Conservation (phyloP, 331 rosid species). For the Rhamnella rubrinervis region DNA sequence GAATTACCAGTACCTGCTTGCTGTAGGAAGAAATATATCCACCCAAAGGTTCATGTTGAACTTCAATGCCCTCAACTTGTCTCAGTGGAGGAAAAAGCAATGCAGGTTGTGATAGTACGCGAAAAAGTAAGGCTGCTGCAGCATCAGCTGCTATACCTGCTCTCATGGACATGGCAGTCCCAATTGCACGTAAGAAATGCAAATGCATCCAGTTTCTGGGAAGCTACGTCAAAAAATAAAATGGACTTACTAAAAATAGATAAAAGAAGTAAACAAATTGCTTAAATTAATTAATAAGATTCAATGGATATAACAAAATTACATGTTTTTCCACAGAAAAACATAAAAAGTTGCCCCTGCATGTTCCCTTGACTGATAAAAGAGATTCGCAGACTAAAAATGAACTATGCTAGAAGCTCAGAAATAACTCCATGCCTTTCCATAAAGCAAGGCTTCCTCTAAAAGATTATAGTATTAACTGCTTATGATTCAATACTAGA, state of each 20-base stretch:
- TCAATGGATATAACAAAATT: not conserved
- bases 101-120: slow-evolving; percentile 91
- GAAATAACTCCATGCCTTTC: slow-evolving; percentile 6
- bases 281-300: not conserved
- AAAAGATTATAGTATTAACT: not conserved
- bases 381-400: not conserved
- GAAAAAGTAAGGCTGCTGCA: slow-evolving; percentile 94
- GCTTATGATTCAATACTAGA: no score
- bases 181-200: slow-evolving; percentile 96
- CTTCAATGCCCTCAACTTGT: slow-evolving; percentile 87
- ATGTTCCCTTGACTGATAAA: not conserved
- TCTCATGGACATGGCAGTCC: slow-evolving; percentile 97
- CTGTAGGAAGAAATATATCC: slow-evolving; percentile 70
- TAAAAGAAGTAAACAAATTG: no score
- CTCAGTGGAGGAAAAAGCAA: slow-evolving; percentile 86
- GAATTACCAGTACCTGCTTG: slow-evolving; percentile 59
- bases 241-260: not conserved
- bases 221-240: slow-evolving; percentile 52
- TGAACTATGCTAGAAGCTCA: not conserved
- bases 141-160: slow-evolving; percentile 95
- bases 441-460: not conserved
- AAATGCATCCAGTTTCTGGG: slow-evolving; percentile 98
- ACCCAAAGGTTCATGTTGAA: slow-evolving; percentile 72
- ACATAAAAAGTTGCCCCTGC: not conserved
- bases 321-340: not conserved